Percentiles rank a stretch among this genome's conserved stretches.
Conservation (phyloP, 176 grass and related monocot species). For the Hordeum vulgare region DNA sequence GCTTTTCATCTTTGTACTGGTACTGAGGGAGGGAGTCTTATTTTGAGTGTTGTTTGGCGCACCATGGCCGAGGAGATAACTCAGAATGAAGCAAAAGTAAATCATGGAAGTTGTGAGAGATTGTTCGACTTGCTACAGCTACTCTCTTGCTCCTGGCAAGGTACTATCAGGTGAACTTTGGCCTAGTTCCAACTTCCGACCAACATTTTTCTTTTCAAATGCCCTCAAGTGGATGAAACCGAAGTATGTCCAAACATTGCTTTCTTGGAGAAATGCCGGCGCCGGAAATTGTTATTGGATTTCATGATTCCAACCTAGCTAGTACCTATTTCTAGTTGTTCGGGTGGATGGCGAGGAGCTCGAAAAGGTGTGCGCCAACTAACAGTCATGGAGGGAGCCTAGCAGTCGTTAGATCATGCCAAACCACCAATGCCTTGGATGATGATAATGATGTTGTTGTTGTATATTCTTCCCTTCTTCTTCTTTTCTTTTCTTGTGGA, state of each 20-base stretch:
- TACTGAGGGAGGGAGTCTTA: not conserved
- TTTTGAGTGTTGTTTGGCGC: not conserved
- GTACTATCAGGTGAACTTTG: not conserved
- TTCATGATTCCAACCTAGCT: not conserved
- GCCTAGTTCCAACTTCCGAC: too few species aligned
- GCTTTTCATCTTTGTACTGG: not conserved
- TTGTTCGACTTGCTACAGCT: not conserved
- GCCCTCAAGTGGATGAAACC: too few species aligned
- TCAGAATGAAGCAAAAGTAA: not conserved
- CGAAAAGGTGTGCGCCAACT: not conserved
- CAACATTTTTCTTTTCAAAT: too few species aligned
- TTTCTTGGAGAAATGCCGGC: too few species aligned
- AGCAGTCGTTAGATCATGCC: conserved; percentile 21
- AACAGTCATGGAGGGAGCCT: not conserved
- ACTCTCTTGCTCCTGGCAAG: not conserved
- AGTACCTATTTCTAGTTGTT: not conserved
- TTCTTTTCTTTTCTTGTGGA: not conserved
- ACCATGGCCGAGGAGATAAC: not conserved
- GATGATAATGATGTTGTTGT: not conserved
- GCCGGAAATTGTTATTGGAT: too few species aligned
- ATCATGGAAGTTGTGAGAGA: not conserved
- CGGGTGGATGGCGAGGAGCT: not conserved
- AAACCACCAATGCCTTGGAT: not conserved
- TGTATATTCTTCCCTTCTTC: not conserved
- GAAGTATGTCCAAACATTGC: too few species aligned